These are phyloP conservation scores for Macroventuria anomochaeta DNA, from an alignment of 2,329 filamentous ascomycete species.

Conservation along the genomic window DNA sequence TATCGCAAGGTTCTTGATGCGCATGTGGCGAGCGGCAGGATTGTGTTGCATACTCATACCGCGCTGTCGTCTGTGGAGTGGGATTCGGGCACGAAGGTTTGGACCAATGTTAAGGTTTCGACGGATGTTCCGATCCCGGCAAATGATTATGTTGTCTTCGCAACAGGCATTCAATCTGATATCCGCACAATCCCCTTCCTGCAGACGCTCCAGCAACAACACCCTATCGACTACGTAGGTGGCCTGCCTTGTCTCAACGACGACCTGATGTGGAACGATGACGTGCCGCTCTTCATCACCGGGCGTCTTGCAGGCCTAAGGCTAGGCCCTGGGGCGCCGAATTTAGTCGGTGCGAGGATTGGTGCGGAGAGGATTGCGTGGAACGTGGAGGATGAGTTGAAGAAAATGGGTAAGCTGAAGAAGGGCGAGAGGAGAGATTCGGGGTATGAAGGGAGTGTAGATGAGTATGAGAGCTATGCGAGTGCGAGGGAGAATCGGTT, in stretches of 20 bases:
- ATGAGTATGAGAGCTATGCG: conserved; percentile 41
- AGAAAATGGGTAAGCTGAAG: conserved; percentile 25
- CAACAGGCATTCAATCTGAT: conserved; percentile 73
- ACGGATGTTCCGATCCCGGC: conserved; percentile 59
- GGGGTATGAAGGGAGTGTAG: conserved; percentile 21
- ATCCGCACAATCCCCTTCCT: conserved; percentile 68
- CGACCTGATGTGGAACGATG: conserved; percentile 75
- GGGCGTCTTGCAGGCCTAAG: conserved; percentile 71
- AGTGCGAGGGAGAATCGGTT: conserved; percentile 54
- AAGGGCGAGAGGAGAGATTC: conserved; percentile 16
- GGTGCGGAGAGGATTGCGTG: conserved; percentile 77
- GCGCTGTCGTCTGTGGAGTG: conserved; percentile 61
- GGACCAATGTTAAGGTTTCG: conserved; percentile 49
- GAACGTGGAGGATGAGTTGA: conserved; percentile 68
- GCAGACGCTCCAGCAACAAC: conserved; percentile 62
- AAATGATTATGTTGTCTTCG: conserved; percentile 75
- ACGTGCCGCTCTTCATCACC: conserved; percentile 75
- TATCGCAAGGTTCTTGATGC: conserved; percentile 71
- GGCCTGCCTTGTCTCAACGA: conserved; percentile 77
- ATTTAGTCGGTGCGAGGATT: conserved; percentile 74
- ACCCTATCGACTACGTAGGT: conserved; percentile 67
- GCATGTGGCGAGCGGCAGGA: conserved; percentile 59
- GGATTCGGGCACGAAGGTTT: conserved; percentile 53
- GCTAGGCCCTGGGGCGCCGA: conserved; percentile 74
- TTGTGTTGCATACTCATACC: conserved; percentile 66